Percentiles rank a stretch among this genome's conserved stretches.
Evolutionary conservation across 345 rosid genomes (phyloP).

Genomic region (Brassica carinata): DNA sequence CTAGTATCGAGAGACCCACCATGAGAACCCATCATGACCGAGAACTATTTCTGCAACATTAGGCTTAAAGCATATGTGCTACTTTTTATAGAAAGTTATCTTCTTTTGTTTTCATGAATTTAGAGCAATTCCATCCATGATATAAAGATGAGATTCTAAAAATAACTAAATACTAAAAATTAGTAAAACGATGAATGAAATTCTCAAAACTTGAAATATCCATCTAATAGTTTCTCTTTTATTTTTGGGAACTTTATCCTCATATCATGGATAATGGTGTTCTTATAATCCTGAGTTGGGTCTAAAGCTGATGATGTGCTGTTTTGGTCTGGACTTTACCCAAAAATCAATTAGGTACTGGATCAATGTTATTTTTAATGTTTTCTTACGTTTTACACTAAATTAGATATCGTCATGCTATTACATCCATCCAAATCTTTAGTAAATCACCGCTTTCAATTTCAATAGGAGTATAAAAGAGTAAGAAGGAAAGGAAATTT

Average conservation of each 20-base stretch:
- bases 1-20: conserved; percentile 12
- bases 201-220: background rate
- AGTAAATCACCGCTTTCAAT: conserved; percentile 9
- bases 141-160: background rate
- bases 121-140: background rate
- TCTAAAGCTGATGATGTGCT: background rate
- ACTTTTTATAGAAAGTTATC: background rate
- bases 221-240: background rate
- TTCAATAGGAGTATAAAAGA: background rate
- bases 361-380: background rate
- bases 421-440: conserved; percentile 5
- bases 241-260: background rate
- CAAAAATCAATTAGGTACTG: background rate
- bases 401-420: background rate
- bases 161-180: background rate
- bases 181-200: background rate
- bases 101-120: background rate
- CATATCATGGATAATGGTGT: background rate
- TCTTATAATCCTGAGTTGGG: background rate
- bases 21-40: conserved; percentile 19
- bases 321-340: background rate
- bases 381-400: background rate
- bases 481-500: background rate
- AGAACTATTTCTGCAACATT: conserved; percentile 21
- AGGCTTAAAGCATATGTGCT: background rate